Base-by-base conservation (phyloP, 2,329 filamentous ascomycete species). In the Pestalotiopsis sp. region DNA sequence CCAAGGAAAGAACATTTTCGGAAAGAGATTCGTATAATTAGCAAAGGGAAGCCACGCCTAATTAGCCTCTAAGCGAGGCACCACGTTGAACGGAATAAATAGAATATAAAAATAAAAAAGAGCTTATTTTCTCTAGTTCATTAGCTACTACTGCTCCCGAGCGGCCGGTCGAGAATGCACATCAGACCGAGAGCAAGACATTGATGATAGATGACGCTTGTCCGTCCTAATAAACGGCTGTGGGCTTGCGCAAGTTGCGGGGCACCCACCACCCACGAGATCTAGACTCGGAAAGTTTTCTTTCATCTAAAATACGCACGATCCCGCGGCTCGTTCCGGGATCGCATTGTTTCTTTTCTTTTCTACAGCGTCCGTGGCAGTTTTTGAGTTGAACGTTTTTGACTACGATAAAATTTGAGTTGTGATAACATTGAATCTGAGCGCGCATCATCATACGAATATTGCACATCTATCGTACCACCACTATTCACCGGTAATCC, bases 201-300 rank as follows among this genome's bases (percentile, higher is more conserved):
- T 59, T n/a, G 23, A 27, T 59, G 57, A 36, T 59, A 12, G 14
- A 6, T 58, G 3, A 27, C 57, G 17, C 25, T 14, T 59, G 23
- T 36, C 23, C 6, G 31, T 36, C 31, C 31, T 36, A 36, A 36
- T 36, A 36, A 36, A 9, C 7, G 31, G 31, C 31, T 36, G 31
- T 59, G 25, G 45, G 45, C 45, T 59, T 36, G 6, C 23, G 57
- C 57, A 27, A n/a, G 57, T n/a, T 59, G 57, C 57, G 57, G 57
- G 57, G 57, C 57, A 59, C 11, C 20, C 25, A 36, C 31, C 31
- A 36, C 31, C 31, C 31, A 36, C 45, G 14, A 36, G 25, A 59
- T 36, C 57, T 59, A 59, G 25, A 59, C 57, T 59, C 57, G 57
- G 57, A 59, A 25, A 59, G 57, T 59, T 59, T 59, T 36, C 17